These are phyloP conservation scores for Aureobasidium sp. DNA, from an alignment of 2,329 filamentous ascomycete genomes.

Conservation along the genomic window DNA sequence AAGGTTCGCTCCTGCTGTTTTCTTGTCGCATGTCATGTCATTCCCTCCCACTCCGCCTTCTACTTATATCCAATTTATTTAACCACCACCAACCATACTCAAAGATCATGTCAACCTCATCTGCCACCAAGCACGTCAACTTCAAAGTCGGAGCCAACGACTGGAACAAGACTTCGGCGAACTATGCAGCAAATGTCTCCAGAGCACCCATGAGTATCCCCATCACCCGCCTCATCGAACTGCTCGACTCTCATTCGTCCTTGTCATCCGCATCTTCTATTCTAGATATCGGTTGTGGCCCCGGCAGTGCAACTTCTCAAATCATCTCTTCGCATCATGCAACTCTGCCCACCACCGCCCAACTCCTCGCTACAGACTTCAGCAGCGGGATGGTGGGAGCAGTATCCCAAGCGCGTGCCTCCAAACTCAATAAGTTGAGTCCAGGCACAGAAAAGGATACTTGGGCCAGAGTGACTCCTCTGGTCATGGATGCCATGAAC, in stretches of 20 bases:
- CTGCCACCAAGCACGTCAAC: neutral
- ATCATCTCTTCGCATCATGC: conserved; percentile 21
- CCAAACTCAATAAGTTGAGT: neutral
- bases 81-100: neutral
- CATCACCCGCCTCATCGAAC: conserved; percentile 21
- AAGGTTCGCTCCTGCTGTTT: neutral
- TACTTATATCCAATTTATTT: neutral
- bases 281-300: conserved; percentile 27
- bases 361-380: conserved; percentile 24
- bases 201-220: conserved; percentile 13
- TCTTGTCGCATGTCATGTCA: neutral
- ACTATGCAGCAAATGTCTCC: neutral
- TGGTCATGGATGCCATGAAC: conserved; percentile 24
- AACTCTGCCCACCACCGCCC: conserved; percentile 17
- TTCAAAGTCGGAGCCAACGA: neutral
- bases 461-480: conserved; percentile 22
- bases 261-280: conserved; percentile 24
- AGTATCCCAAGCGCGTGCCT: conserved; percentile 16
- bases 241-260: conserved; percentile 20
- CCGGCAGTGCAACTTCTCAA: conserved; percentile 22
- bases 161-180: neutral
- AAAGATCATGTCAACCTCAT: neutral
- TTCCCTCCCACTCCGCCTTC: neutral
- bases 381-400: conserved; percentile 25
- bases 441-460: conserved; percentile 4